Evolutionary conservation across 768 basidiomycete species (phyloP).

Genomic region (Tephrocybe sp.): DNA sequence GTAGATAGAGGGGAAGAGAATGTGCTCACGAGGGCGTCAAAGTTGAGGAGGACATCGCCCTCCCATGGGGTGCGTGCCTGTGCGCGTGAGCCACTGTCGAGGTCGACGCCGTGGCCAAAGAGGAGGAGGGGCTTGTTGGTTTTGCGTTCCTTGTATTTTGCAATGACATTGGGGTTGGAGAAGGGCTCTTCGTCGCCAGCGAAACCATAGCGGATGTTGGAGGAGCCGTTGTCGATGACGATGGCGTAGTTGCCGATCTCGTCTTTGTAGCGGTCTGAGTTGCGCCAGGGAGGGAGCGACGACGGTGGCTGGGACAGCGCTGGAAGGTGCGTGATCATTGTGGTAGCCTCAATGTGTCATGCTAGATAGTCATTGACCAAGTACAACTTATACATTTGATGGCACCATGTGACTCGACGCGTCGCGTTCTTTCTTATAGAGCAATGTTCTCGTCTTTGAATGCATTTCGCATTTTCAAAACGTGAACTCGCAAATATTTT

Average conservation of each 20-base stretch:
- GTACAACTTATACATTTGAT: too few species aligned
- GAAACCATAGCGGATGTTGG: constrained; percentile 82
- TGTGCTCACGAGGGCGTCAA: constrained; percentile 84
- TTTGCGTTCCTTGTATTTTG: constrained; percentile 89
- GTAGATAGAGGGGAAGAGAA: constrained; percentile 7
- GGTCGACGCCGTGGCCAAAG: constrained; percentile 86
- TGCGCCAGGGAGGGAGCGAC: constrained; percentile 50
- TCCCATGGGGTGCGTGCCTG: constrained; percentile 89
- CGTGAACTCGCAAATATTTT: too few species aligned
- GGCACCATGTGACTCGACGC: too few species aligned
- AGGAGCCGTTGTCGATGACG: constrained; percentile 89
- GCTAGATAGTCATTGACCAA: too few species aligned
- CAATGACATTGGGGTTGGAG: constrained; percentile 66
- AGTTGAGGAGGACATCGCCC: constrained; percentile 88
- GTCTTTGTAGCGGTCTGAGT: too few species aligned
- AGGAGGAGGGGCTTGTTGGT: constrained; percentile 80
- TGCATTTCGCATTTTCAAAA: too few species aligned
- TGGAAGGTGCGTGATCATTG: constrained; percentile 17
- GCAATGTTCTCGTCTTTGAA: too few species aligned
- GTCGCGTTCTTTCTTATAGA: too few species aligned
- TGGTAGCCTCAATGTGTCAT: too few species aligned
- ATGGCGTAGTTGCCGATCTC: constrained; percentile 62
- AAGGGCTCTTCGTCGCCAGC: constrained; percentile 59
- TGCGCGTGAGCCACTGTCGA: constrained; percentile 79
- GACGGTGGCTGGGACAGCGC: constrained; percentile 12